Evolutionary conservation across 1,284 basidiomycete species (phyloP).

Genomic region (Pyrrhoderma noxium): DNA sequence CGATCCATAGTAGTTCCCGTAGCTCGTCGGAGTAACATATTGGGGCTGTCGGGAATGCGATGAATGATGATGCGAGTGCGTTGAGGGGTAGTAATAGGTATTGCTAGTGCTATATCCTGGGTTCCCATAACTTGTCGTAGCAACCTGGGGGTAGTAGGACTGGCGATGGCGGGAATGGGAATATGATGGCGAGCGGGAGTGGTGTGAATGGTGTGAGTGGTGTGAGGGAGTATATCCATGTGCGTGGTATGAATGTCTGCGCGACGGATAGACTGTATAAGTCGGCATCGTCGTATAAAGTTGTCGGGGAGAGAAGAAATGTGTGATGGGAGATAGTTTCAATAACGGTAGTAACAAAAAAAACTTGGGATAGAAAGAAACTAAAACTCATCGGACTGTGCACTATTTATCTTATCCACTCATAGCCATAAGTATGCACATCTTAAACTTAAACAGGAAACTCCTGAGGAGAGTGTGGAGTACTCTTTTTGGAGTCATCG

Average conservation of each 20-base stretch:
- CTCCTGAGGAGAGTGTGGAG: no score
- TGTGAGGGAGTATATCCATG: slow-evolving; percentile 9
- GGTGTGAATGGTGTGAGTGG: slow-evolving; percentile 9
- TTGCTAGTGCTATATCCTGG: not conserved
- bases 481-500: no score
- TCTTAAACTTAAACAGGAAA: no score
- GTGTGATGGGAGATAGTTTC: not conserved
- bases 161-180: slow-evolving; percentile 6
- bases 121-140: not conserved
- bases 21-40: no score
- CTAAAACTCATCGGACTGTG: not conserved
- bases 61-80: no score
- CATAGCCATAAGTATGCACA: no score
- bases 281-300: slow-evolving; percentile 7
- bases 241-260: not conserved
- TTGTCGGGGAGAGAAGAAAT: not conserved
- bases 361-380: not conserved
- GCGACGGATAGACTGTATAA: slow-evolving; percentile 12
- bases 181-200: slow-evolving; percentile 11
- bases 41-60: no score
- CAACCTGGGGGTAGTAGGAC: not conserved
- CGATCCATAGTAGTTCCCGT: no score
- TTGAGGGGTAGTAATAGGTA: not conserved
- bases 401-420: no score
- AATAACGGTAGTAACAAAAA: not conserved